Conservation (phyloP, 441 rosid species). For the Jatropha podagrica region DNA sequence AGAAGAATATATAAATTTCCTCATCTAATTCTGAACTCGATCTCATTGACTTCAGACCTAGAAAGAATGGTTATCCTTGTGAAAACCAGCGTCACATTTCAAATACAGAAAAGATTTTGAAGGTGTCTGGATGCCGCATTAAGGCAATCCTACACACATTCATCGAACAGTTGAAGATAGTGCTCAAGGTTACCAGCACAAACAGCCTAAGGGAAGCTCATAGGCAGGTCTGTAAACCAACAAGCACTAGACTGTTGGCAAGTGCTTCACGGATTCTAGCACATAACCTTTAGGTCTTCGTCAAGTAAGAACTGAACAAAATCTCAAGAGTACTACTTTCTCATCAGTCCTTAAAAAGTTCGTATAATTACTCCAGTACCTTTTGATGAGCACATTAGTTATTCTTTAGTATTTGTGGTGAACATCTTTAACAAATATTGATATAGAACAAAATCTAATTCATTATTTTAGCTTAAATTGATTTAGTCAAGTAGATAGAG, state of each 20-base stretch:
- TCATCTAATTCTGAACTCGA: no score
- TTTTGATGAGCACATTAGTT: not conserved
- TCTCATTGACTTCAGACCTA: no score
- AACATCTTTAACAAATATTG: not conserved
- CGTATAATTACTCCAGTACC: not conserved
- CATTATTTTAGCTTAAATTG: not conserved
- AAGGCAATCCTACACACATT: not conserved
- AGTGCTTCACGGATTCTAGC: not conserved
- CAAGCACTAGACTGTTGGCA: not conserved
- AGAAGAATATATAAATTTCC: no score
- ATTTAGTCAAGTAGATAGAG: conserved; percentile 1
- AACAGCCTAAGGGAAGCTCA: not conserved
- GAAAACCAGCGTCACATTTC: not conserved
- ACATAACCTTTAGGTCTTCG: not conserved
- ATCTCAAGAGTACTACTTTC: not conserved
- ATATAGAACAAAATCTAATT: not conserved
- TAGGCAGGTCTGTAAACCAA: not conserved
- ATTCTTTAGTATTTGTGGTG: not conserved
- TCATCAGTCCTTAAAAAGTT: not conserved
- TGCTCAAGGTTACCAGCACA: not conserved
- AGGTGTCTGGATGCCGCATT: not conserved
- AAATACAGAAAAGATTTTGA: not conserved
- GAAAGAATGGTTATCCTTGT: no score
- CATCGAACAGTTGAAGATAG: not conserved
- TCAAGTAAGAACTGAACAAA: not conserved